A percentile compares a stretch with the other conserved stretches of the same genome.
These are phyloP conservation scores for Tetrapyrgos nigripes DNA, from an alignment of 1,284 basidiomycete species.

Conservation along the genomic window DNA sequence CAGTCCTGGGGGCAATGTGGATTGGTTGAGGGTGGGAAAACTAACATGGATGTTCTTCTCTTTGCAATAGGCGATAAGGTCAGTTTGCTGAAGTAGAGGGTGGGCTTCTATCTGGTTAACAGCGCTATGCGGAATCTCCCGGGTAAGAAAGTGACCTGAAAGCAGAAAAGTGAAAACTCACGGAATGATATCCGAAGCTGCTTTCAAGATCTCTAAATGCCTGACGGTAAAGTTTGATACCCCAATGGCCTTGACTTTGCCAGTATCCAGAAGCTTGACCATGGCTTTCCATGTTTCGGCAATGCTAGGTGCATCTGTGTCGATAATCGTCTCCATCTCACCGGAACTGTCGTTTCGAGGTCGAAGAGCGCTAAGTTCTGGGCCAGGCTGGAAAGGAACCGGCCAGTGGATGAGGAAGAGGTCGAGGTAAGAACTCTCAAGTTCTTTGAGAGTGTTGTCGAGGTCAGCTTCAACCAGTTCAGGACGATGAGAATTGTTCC, in stretches of 20 bases:
- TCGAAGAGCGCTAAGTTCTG: background rate
- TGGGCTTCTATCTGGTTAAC: background rate
- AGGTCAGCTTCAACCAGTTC: constrained; percentile 15
- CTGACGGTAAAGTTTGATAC: constrained; percentile 15
- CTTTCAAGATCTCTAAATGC: constrained; percentile 4
- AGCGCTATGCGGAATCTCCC: background rate
- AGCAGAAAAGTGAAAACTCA: background rate
- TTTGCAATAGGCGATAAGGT: constrained; percentile 8
- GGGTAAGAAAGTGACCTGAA: too few relatives aligned
- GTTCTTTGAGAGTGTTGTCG: constrained; percentile 15
- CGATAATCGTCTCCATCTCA: constrained; percentile 1
- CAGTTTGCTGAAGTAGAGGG: constrained; percentile 9
- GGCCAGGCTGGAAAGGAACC: constrained; percentile 11
- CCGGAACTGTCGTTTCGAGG: background rate
- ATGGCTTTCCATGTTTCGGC: constrained; percentile 12
- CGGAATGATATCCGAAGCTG: constrained; percentile 11
- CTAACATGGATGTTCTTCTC: constrained; percentile 11
- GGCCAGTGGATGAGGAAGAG: constrained; percentile 17
- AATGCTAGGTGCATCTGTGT: constrained; percentile 9
- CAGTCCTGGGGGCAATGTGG: background rate
- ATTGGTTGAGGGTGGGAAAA: background rate
- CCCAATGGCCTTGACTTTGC: constrained; percentile 9
- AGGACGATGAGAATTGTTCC: constrained; percentile 16
- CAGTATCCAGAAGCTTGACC: constrained; percentile 4
- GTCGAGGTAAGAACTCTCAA: constrained; percentile 13